Evolutionary conservation across 225 moss, liverwort and hornwort species (phyloP), one percentile per base, ranked within the genome.

Genomic region (Bryoerythrophyllum caledonicum): DNA sequence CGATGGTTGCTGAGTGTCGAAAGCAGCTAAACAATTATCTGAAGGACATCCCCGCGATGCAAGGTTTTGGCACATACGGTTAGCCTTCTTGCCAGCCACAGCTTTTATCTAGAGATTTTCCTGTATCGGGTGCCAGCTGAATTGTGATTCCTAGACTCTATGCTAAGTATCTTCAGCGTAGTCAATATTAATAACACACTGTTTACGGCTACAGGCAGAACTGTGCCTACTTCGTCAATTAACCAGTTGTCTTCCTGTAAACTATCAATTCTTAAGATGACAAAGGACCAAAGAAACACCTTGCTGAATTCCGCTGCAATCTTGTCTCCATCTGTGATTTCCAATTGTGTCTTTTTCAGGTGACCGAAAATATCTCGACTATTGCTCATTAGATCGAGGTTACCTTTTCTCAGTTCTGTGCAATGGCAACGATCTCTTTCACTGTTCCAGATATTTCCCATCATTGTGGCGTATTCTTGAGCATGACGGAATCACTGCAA

Each of bases 1-100:
- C 68, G 43, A 81, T 88, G 88, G 85, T 86, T 67, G 88, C 88
- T 34, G 88, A 88, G 67, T 88, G 83, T 83, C 85, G 88, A 63
- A 83, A 83, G 83, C 85, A 88, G 81, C 83, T 88, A 21, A 76
- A 74, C 30, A 74, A 48, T 30, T 86, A 70, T 83, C 78, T 88
- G 44, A 67, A 74, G 69, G 88, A 86, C 41, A 64, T 79, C 8
- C 79, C 83, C 8, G 57, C 23, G 41, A 40, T 81, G 79, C 78
- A 74, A 60, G 72, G 27, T 67, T 76, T 83, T 73, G 78, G 78
- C 59, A 71, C 26, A 65, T 51, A 12, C 25, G 28, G 44, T 76
- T 28, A 62, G 71, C 65, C 48, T 24, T 56, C 67, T 67, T 71
- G 61, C 61, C 62, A 49, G 74, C 27, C 49, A 62, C 28, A 63